Evolutionary conservation across 208 protist genomes (phyloP).

Genomic region (Trypanosoma lewisi): DNA sequence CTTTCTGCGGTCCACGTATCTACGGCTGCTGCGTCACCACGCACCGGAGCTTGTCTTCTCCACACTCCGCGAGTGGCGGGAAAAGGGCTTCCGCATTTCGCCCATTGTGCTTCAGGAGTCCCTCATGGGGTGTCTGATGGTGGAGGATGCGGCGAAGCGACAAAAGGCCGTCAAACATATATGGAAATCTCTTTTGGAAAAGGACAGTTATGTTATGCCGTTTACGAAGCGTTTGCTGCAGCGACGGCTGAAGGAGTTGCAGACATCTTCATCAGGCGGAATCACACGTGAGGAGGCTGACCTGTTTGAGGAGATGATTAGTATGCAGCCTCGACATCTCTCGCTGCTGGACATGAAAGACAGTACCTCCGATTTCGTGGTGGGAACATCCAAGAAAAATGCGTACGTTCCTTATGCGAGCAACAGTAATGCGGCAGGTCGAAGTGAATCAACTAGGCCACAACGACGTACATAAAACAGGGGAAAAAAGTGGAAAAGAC

Average conservation of each 20-base stretch:
- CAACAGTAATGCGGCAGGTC: not conserved
- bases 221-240: slow-evolving; percentile 71
- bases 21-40: slow-evolving; percentile 80
- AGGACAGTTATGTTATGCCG: slow-evolving; percentile 86
- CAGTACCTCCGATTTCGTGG: slow-evolving; percentile 79
- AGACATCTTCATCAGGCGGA: slow-evolving; percentile 4
- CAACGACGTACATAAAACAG: not conserved
- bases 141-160: slow-evolving; percentile 31
- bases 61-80: slow-evolving; percentile 44
- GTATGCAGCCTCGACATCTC: slow-evolving; percentile 62
- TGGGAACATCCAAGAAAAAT: slow-evolving; percentile 76
- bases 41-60: slow-evolving; percentile 41
- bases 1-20: slow-evolving; percentile 77
- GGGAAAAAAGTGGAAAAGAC: not conserved
- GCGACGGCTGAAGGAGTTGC: slow-evolving; percentile 37
- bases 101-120: slow-evolving; percentile 84
- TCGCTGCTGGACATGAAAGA: slow-evolving; percentile 88
- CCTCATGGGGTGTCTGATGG: slow-evolving; percentile 64
- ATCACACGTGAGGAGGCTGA: slow-evolving; percentile 25
- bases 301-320: slow-evolving; percentile 49
- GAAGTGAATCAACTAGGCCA: not conserved
- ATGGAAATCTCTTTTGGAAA: slow-evolving; percentile 51
- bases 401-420: slow-evolving; percentile 38
- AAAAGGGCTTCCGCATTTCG: slow-evolving; percentile 34
- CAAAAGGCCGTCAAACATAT: slow-evolving; percentile 32